Percentiles rank a stretch among this genome's conserved stretches.
Conservation (phyloP, 1,139 yeast species). For the Geotrichum citri-aurantii region DNA sequence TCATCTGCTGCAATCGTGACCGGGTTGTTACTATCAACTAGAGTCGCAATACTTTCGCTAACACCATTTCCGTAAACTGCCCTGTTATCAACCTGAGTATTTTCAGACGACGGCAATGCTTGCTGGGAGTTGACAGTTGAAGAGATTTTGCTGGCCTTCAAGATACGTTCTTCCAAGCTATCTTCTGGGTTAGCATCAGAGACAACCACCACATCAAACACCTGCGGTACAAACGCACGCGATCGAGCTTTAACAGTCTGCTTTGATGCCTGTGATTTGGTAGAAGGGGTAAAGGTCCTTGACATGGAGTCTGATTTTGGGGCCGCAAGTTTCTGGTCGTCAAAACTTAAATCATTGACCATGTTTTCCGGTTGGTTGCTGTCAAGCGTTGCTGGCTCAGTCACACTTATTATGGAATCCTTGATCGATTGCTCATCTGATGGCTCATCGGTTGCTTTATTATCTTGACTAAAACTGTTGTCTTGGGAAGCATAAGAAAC, state of each 20-base stretch:
- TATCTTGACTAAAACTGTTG: neutral
- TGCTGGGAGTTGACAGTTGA: neutral
- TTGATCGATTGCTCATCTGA: neutral
- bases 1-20: neutral
- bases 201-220: conserved; percentile 1
- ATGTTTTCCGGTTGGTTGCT: neutral
- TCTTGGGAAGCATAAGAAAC: neutral
- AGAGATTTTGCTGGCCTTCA: neutral
- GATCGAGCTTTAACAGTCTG: neutral
- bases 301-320: neutral
- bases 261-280: neutral
- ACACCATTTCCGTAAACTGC: neutral
- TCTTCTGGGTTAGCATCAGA: neutral
- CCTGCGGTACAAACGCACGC: neutral
- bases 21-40: neutral
- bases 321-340: neutral
- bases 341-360: neutral
- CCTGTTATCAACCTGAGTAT: neutral
- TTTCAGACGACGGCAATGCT: neutral
- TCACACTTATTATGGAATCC: neutral
- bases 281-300: neutral
- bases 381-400: neutral
- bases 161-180: neutral
- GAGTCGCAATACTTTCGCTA: neutral
- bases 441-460: neutral